Evolutionary conservation across 192 early-diverging fungal genomes (phyloP), one percentile per base, ranked within the genome.

Genomic region (Coemansia sp.): DNA sequence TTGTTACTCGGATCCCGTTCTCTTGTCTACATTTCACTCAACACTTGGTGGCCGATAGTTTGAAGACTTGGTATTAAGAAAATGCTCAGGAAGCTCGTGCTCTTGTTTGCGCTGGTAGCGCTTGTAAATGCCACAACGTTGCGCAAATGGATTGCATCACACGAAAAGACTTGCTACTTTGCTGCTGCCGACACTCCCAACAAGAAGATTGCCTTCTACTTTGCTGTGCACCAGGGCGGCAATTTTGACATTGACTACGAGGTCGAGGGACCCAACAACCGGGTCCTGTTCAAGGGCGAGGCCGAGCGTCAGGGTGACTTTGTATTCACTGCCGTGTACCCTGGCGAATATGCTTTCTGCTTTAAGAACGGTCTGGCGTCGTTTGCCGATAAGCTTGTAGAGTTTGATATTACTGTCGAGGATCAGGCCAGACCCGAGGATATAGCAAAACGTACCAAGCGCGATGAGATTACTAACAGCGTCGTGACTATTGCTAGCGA

Each of bases 171-270:
- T 19, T 99, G 97, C 76, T 98, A 94, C 81, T 96, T 93, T 82
- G 85, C 89, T 18, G 83, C 80, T 62, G 82, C 87, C n/a, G 89
- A 90, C 62, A 60, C 82, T 54, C 83, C 87, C 5, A 90, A 87
- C 47, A 93, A 98, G 84, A 98, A 98, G 81, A 74, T 98, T 56
- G 89, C 89, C 38, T 94, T 98, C 72, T 98, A 97, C 84, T 98
- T 96, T 89, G 94, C 94, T 49, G 96, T 98, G 44, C 97, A 99
- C 85, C 83, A 87, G 53, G 97, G 97, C 27, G 97, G 97, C 64
- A 85, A 90, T 28, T 99, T 98, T 76, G 97, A 99, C 72, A 90
- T 99, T 31, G 97, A 99, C 79, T 97, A 92, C 62, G 86, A 88
- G 30, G 92, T 97, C 27, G 85, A 76, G 32, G 92, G 86, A 24